Evolutionary conservation across 257 asterid genomes (phyloP), one percentile per base, ranked within the genome.

Genomic region (Petunia axillaris): DNA sequence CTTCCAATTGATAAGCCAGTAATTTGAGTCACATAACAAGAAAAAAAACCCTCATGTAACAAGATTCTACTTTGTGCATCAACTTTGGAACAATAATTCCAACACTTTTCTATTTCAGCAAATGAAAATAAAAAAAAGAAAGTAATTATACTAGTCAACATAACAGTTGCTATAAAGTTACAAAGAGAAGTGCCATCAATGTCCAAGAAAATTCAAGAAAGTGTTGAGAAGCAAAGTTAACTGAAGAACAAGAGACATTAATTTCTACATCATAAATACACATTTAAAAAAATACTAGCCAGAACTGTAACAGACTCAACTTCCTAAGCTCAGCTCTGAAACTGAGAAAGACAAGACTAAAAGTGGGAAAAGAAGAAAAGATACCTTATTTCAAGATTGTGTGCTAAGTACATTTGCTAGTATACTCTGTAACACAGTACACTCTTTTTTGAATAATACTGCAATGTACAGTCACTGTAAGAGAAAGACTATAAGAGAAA

Each of bases 381-480:
- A 63, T 83, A 81, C 90, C 85, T 78, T 55, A 62, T 57, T 79
- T 58, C 75, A 77, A 87, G 86, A 81, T 52, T 84, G 25, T 59
- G 78, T 14, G 59, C 65, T 13, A 6, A 1, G 5, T 75, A 78
- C 87, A 79, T 79, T 82, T 84, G 15, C 40, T 67, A 15, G 75
- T n/a, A 57, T 15, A 43, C 64, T 78, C 79, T 40, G n/a, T 6
- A 25, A 66, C 75, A 66, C 50, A 66, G 74, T 40, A 65, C 36
- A 64, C 71, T 13, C 2, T 4, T 37, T 2, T 38, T 25, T 25
- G 25, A 25, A 25, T 25, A 25, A 25, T 25, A 63, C 38, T 46
- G 60, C 77, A 48, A 48, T 71, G 25, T 71, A 71, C 39, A 25
- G 77, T 46, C 14, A 10, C 43, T 46, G 14, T 66, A 4, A 11